Conservation (phyloP, 2,329 filamentous ascomycete genomes). For the Elsinoe australis region DNA sequence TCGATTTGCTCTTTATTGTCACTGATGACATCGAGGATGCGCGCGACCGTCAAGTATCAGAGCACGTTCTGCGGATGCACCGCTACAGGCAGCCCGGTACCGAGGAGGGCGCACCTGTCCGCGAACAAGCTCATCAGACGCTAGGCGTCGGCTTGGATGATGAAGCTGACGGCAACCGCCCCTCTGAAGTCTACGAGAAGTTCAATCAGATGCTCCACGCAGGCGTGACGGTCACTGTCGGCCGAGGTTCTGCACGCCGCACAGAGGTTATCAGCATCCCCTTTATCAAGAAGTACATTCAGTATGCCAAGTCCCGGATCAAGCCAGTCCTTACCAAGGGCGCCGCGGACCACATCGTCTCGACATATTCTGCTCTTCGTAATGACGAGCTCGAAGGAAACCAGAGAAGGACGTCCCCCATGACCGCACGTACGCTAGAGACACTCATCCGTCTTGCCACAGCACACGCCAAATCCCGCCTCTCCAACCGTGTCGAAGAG, state of each 20-base stretch:
- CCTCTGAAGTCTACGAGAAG: slow-evolving; percentile 90
- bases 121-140: slow-evolving; percentile 75
- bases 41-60: slow-evolving; percentile 81
- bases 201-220: slow-evolving; percentile 94
- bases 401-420: slow-evolving; percentile 83
- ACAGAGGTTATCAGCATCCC: slow-evolving; percentile 89
- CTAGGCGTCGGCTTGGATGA: slow-evolving; percentile 80
- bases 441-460: slow-evolving; percentile 97
- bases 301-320: slow-evolving; percentile 88
- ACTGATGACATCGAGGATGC: slow-evolving; percentile 97
- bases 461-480: slow-evolving; percentile 84
- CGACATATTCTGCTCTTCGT: slow-evolving; percentile 82
- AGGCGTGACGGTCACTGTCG: slow-evolving; percentile 70
- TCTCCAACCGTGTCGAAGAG: slow-evolving; percentile 83
- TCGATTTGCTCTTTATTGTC: slow-evolving; percentile 94
- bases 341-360: slow-evolving; percentile 82
- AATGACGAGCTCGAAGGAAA: slow-evolving; percentile 96
- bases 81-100: slow-evolving; percentile 85
- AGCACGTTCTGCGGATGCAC: slow-evolving; percentile 96
- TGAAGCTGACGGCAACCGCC: slow-evolving; percentile 63
- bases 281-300: slow-evolving; percentile 99
- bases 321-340: slow-evolving; percentile 87
- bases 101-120: slow-evolving; percentile 89
- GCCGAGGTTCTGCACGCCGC: slow-evolving; percentile 65
- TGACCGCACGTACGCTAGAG: slow-evolving; percentile 94